phyloP scores from a whole-genome alignment of 495 filamentous ascomycete species.

The Trichodelitschia bisporula region DNA sequence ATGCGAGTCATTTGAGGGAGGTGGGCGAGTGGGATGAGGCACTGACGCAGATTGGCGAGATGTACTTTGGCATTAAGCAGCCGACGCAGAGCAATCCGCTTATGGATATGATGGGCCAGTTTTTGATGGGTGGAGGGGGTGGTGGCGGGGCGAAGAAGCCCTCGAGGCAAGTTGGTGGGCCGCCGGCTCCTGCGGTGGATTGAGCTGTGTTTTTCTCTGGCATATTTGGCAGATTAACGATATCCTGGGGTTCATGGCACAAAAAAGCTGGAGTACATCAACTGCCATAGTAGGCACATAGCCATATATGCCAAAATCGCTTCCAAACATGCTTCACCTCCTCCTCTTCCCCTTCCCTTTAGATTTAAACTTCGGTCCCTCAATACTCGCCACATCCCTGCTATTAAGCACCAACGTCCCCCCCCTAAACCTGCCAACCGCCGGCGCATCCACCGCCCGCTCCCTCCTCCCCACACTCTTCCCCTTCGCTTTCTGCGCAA shows the following conservation, averaged over 20 bases:
- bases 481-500: conserved; percentile 20
- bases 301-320: too few species aligned
- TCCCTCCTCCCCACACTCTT: conserved; percentile 24
- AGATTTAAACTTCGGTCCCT: too few species aligned
- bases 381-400: conserved; percentile 1
- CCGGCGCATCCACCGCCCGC: conserved; percentile 11
- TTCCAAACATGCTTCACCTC: too few species aligned
- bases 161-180: too few species aligned
- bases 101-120: conserved; percentile 90
- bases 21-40: conserved; percentile 57
- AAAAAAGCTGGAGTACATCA: too few species aligned
- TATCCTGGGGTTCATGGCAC: too few species aligned
- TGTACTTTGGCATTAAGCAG: conserved; percentile 90
- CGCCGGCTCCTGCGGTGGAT: too few species aligned
- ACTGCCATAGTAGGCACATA: too few species aligned
- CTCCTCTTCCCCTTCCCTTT: too few species aligned
- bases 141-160: conserved; percentile 22
- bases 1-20: conserved; percentile 51
- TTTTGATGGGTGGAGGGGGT: conserved; percentile 52
- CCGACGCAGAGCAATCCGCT: conserved; percentile 70
- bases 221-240: too few species aligned
- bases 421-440: conserved; percentile 2
- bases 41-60: conserved; percentile 70
- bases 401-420: conserved; percentile 2
- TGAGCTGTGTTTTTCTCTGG: too few species aligned